phyloP scores from a whole-genome alignment of 345 rosid genomes.

The Rubroshorea leprosula region DNA sequence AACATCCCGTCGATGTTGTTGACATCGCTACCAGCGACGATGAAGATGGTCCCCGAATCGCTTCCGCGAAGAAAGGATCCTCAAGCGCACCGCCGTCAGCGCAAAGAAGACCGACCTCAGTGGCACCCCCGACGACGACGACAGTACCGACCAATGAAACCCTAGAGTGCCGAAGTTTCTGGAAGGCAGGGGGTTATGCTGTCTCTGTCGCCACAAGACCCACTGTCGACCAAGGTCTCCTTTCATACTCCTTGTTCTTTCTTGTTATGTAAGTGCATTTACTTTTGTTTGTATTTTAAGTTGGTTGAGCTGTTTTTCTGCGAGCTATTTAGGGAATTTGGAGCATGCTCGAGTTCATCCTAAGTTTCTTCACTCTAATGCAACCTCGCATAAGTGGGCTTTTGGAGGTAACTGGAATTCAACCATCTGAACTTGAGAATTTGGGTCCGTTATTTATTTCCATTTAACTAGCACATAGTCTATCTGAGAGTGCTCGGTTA shows the following conservation, averaged over 20 bases:
- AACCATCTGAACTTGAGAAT: conserved; percentile 6
- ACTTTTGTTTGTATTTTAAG: not conserved
- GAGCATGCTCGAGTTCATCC: conserved; percentile 96
- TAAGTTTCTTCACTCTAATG: conserved; percentile 95
- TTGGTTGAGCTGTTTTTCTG: not conserved
- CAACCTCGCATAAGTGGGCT: conserved; percentile 99
- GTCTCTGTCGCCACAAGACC: conserved; percentile 18
- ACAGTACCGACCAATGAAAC: conserved; percentile 21
- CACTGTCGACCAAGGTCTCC: conserved; percentile 24
- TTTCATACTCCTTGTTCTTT: conserved; percentile 4
- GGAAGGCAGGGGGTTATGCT: conserved; percentile 66
- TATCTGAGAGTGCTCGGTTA: not conserved
- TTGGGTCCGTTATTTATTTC: conserved; percentile 1
- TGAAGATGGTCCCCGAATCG: conserved; percentile 22
- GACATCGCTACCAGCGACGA: conserved; percentile 47
- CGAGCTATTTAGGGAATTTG: conserved; percentile 37
- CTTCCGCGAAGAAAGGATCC: conserved; percentile 7
- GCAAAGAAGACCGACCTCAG: conserved; percentile 10
- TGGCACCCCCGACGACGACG: conserved; percentile 12
- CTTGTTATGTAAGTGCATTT: not conserved
- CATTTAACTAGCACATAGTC: not conserved
- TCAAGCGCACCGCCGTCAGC: not conserved
- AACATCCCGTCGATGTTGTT: conserved; percentile 22
- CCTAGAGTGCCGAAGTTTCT: conserved; percentile 65
- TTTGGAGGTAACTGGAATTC: conserved; percentile 68